Base-by-base conservation (phyloP, 2,329 filamentous ascomycete genomes). In the Fusarium sp. region DNA sequence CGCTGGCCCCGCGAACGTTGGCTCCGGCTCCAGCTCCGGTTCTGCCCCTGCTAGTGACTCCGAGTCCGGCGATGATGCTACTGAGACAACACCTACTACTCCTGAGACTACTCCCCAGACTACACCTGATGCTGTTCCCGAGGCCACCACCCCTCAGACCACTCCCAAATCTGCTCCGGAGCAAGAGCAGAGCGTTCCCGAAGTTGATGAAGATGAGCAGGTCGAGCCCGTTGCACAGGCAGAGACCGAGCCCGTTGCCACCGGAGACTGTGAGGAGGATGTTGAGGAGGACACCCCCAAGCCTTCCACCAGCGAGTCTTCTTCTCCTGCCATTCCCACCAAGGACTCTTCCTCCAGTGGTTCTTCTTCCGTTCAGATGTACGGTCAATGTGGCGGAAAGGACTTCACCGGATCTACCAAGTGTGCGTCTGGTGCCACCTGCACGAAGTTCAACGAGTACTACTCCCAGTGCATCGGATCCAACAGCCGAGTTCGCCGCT, bases 1-100 rank as follows among this genome's bases (percentile, higher is more conserved):
- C 40, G 74, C 67, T 19, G 74, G 74, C 5, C 74, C 74, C 11
- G 37, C 70, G 10, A 75, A 73, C 43, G 46, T 76, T 7, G 71
- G 72, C 32, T 65, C 73, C 7, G 58, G 32, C 17, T 65, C 73
- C 7, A 56, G 32, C 17, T 52, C 56, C 7, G 70, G 61, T 19
- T 58, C 71, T 11, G 33, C 54, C 32, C 51, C 62, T 6, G 49
- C 28, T 24, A 17, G 7, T 15, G 30, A 7, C 9, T 44, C 58
- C 14, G 56, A 35, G 33, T 61, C 46, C 15, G 58, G 33, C 22
- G 14, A 58, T 2, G 35, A 52, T n/a, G 19, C 35, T 6, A 24
- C 47, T 6, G 33, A 54, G 35, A 43, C 47, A 6, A 41, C 46
- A 13, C 40, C 58, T 7, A 22, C 22, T 19, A 61, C 22, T 4